Percentiles rank a stretch among this genome's conserved stretches.
These are phyloP conservation scores for Diaporthe aspalathi DNA, from an alignment of 2,329 filamentous ascomycete genomes.

Conservation along the genomic window DNA sequence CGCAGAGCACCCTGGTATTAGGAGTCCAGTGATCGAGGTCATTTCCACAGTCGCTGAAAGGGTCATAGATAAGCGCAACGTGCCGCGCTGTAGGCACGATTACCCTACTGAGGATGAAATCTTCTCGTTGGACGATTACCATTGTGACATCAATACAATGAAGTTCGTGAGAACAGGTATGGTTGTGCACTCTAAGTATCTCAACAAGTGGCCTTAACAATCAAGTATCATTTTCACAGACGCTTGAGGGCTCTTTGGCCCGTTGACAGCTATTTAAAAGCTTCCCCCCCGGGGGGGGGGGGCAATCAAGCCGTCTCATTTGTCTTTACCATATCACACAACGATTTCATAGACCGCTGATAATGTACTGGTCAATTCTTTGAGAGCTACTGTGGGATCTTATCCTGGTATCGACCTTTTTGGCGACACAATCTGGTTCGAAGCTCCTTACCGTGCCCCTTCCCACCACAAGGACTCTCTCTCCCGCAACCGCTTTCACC, in stretches of 20 bases:
- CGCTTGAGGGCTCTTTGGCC: background rate
- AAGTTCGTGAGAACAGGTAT: constrained; percentile 52
- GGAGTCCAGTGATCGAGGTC: constrained; percentile 57
- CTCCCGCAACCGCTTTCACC: constrained; percentile 53
- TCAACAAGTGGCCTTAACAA: constrained; percentile 45
- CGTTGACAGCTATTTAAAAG: no score
- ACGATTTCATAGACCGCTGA: background rate
- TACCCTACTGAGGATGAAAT: constrained; percentile 35
- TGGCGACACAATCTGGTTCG: constrained; percentile 52
- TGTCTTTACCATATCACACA: background rate
- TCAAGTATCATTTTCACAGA: background rate
- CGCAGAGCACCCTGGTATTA: constrained; percentile 41
- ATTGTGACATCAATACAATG: constrained; percentile 40
- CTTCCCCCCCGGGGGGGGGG: no score
- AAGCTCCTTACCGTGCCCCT: constrained; percentile 60
- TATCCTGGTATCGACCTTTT: constrained; percentile 57
- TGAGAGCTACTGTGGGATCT: constrained; percentile 60
- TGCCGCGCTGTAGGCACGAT: constrained; percentile 30
- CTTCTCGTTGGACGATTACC: constrained; percentile 37
- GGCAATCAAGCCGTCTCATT: background rate
- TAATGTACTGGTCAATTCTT: constrained; percentile 50
- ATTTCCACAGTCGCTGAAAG: constrained; percentile 52
- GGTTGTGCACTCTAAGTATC: constrained; percentile 57
- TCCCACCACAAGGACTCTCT: constrained; percentile 59
- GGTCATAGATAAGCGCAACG: constrained; percentile 36